phyloP scores from a whole-genome alignment of 202 grass and related monocot species.

The Schoenoplectus triqueter region DNA sequence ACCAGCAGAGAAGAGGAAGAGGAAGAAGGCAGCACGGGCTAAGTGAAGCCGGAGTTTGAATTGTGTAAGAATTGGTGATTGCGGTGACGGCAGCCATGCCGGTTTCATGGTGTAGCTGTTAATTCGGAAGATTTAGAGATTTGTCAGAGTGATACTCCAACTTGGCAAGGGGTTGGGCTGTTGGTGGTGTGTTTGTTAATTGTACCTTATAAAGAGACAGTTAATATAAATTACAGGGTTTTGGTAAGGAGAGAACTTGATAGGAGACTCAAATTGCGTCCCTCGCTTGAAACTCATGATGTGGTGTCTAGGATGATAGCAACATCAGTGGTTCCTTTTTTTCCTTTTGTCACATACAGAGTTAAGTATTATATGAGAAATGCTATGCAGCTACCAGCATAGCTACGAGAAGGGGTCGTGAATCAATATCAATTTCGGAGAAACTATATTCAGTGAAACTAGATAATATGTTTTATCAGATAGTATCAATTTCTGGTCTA shows the following conservation, averaged over 20 bases:
- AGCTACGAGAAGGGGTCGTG: not conserved
- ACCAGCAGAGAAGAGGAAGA: slow-evolving; percentile 67
- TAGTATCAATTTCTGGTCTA: too few relatives aligned
- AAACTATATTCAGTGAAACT: not conserved
- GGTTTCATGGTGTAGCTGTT: slow-evolving; percentile 51
- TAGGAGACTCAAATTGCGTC: slow-evolving; percentile 28
- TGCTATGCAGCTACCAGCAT: not conserved
- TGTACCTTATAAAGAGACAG: slow-evolving; percentile 7
- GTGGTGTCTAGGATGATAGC: not conserved
- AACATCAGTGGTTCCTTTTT: not conserved
- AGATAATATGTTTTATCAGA: not conserved
- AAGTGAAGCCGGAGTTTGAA: slow-evolving; percentile 52
- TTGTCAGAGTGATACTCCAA: not conserved
- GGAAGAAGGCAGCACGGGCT: slow-evolving; percentile 39
- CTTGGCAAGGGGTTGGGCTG: not conserved
- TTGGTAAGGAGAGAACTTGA: slow-evolving; percentile 31
- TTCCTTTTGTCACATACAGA: not conserved
- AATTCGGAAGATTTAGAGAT: not conserved
- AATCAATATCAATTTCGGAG: not conserved
- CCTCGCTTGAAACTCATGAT: not conserved
- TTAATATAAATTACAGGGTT: slow-evolving; percentile 26
- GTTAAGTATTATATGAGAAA: not conserved
- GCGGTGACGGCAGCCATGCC: slow-evolving; percentile 25
- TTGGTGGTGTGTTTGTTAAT: slow-evolving; percentile 15
- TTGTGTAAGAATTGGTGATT: slow-evolving; percentile 5